Conservation (phyloP, 768 basidiomycete species). For the Xerocomellus intermedius region DNA sequence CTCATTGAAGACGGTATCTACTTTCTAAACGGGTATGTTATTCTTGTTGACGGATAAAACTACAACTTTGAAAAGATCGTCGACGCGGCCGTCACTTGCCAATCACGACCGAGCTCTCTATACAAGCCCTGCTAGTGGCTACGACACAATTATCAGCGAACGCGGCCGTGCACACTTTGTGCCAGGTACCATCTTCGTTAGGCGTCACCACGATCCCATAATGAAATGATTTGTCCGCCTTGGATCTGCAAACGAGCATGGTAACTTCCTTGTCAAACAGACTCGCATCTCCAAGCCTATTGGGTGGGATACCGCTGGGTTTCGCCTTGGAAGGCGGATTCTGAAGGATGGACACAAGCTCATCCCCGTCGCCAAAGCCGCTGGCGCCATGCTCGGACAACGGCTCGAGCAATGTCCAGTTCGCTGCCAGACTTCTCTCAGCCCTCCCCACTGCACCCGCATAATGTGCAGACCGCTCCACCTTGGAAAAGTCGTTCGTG, state of each 20-base stretch:
- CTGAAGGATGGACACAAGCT: not conserved
- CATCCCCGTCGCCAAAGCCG: no score
- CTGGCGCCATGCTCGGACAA: not conserved
- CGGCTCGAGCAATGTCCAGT: not conserved
- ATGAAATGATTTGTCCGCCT: conserved; percentile 3
- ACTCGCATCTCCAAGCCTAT: conserved; percentile 8
- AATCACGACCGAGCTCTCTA: conserved; percentile 1
- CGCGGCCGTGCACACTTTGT: conserved; percentile 12
- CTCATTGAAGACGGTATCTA: no score
- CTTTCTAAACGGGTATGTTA: no score
- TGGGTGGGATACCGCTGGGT: not conserved
- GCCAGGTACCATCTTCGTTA: conserved; percentile 2
- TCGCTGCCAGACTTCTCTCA: conserved; percentile 2
- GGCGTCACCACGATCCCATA: conserved; percentile 8
- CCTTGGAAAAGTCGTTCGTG: conserved; percentile 3
- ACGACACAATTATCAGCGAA: conserved; percentile 5
- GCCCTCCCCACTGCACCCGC: not conserved
- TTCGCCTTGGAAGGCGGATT: not conserved
- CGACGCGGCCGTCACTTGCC: not conserved
- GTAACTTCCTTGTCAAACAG: conserved; percentile 5
- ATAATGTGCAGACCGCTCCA: not conserved
- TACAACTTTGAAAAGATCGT: no score
- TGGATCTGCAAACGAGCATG: conserved; percentile 10
- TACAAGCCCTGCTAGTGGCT: not conserved
- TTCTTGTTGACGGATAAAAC: no score